Conservation (phyloP, 805 yeast genomes). For the Lachancea meyersii region DNA sequence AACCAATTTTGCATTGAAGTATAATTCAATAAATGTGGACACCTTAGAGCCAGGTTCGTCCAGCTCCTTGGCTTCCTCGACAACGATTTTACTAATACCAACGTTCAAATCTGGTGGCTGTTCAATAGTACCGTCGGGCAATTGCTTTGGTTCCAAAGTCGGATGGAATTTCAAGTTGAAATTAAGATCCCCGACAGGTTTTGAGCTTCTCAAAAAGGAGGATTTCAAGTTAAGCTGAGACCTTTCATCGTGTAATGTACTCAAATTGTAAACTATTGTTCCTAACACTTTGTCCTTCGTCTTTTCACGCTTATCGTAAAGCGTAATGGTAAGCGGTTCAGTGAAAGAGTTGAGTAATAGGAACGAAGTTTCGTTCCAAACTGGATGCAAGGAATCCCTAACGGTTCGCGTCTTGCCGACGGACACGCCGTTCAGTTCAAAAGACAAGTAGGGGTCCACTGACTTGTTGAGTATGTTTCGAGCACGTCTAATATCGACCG, state of each 20-base stretch:
- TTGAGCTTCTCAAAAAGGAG: slow-evolving; percentile 72
- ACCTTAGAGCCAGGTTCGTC: slow-evolving; percentile 44
- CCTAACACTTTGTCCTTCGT: slow-evolving; percentile 76
- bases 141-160: slow-evolving; percentile 51
- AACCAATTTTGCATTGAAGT: slow-evolving; percentile 54
- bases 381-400: slow-evolving; percentile 62
- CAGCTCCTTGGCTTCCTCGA: slow-evolving; percentile 40
- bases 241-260: slow-evolving; percentile 49
- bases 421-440: slow-evolving; percentile 53
- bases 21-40: slow-evolving; percentile 65
- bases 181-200: slow-evolving; percentile 66
- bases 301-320: slow-evolving; percentile 71
- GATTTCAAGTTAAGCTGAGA: slow-evolving; percentile 45
- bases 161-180: slow-evolving; percentile 75
- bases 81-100: slow-evolving; percentile 61
- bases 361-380: slow-evolving; percentile 75
- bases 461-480: slow-evolving; percentile 64
- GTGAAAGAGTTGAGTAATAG: slow-evolving; percentile 67
- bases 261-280: slow-evolving; percentile 64
- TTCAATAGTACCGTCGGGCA: slow-evolving; percentile 72
- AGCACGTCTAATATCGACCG: slow-evolving; percentile 62
- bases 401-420: slow-evolving; percentile 66
- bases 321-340: slow-evolving; percentile 70
- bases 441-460: slow-evolving; percentile 80
- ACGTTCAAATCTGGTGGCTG: slow-evolving; percentile 92